Evolutionary conservation across 176 grass and related monocot species (phyloP).

Genomic region (Oryza coarctata): DNA sequence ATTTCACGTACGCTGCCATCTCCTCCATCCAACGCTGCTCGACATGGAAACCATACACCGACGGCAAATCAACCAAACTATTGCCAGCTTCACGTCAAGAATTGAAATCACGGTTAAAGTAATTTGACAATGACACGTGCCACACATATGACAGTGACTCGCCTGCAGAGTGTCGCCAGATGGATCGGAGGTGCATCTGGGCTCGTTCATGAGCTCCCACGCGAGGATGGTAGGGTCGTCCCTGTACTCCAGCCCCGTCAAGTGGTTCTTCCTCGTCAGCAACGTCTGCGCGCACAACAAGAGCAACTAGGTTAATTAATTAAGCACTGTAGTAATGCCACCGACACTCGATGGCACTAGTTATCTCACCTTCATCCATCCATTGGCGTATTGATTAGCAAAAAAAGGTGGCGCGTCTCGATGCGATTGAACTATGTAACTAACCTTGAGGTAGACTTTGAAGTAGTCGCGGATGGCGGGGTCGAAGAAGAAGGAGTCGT

Average conservation of each 20-base stretch:
- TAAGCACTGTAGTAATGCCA: neutral
- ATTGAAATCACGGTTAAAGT: neutral
- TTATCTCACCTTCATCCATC: neutral
- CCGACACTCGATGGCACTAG: slow-evolving; percentile 30
- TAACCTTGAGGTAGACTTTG: slow-evolving; percentile 90
- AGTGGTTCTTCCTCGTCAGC: slow-evolving; percentile 92
- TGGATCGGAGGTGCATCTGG: slow-evolving; percentile 74
- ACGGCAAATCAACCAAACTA: neutral
- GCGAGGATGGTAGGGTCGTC: slow-evolving; percentile 93
- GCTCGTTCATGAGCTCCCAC: slow-evolving; percentile 99
- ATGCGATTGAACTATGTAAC: neutral
- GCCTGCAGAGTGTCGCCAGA: slow-evolving; percentile 90
- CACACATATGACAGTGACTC: neutral
- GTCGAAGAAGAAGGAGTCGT: slow-evolving; percentile 96
- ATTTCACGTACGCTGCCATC: slow-evolving; percentile 77
- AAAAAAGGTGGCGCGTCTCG: neutral
- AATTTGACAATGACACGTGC: neutral
- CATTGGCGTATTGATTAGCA: neutral
- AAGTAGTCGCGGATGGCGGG: slow-evolving; percentile 86
- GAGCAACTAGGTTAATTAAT: slow-evolving; percentile 1
- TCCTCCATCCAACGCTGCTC: slow-evolving; percentile 90
- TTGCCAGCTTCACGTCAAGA: neutral
- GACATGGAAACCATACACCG: neutral
- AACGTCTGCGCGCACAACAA: slow-evolving; percentile 48
- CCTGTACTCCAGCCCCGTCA: slow-evolving; percentile 81